Percentiles rank a stretch among this genome's conserved stretches.
Evolutionary conservation across 345 rosid genomes (phyloP).

Genomic region (Rubroshorea leprosula): DNA sequence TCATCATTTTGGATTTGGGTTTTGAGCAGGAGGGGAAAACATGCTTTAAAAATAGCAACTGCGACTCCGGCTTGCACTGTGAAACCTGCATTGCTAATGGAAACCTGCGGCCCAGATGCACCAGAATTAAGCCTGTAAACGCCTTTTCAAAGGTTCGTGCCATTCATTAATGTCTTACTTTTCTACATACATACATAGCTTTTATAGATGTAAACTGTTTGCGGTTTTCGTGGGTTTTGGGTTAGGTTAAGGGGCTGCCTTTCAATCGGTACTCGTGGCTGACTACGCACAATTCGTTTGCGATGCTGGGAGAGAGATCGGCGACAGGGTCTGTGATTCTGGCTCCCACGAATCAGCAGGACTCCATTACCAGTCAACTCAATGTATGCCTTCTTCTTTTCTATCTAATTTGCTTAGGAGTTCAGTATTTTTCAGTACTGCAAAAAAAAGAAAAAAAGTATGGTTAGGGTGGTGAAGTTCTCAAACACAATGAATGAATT

Average conservation of each 20-base stretch:
- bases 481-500: no score
- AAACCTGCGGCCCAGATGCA: conserved; percentile 67
- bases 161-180: no score
- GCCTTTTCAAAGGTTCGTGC: conserved; percentile 62
- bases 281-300: conserved; percentile 87
- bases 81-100: conserved; percentile 62
- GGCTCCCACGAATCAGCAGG: conserved; percentile 78
- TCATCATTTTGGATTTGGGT: neutral
- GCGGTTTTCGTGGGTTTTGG: no score
- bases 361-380: conserved; percentile 71
- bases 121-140: conserved; percentile 49
- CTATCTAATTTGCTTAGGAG: no score
- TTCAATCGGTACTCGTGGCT: conserved; percentile 90
- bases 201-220: no score
- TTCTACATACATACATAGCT: no score
- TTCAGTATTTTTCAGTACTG: no score
- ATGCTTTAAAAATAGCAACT: conserved; percentile 43
- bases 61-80: conserved; percentile 68
- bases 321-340: conserved; percentile 49
- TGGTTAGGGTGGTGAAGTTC: no score
- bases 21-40: conserved; percentile 64
- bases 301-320: conserved; percentile 44
- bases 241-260: conserved; percentile 56
- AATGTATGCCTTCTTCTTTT: conserved; percentile 32
- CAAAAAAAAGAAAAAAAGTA: neutral